A percentile compares a stretch with the other conserved stretches of the same genome.
Conservation (phyloP, 106 monocot species). For the Allium fistulosum region DNA sequence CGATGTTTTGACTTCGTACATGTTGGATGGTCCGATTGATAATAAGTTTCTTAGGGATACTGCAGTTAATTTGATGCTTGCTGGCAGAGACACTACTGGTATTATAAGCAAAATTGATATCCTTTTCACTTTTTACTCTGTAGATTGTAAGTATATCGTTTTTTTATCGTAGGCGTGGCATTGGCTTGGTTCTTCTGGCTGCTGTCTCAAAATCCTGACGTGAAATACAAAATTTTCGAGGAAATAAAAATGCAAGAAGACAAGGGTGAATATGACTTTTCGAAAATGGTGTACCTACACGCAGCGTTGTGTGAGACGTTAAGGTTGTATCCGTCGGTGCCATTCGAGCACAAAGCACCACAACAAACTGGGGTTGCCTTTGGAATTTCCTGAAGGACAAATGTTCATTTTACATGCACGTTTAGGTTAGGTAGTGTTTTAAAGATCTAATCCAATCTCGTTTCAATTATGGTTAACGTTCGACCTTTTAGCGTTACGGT, state of each 20-base stretch:
- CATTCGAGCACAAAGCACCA: constrained; percentile 43
- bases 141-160: no score
- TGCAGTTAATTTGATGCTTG: constrained; percentile 37
- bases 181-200: constrained; percentile 78
- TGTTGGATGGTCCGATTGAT: background rate
- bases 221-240: constrained; percentile 32
- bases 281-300: constrained; percentile 47
- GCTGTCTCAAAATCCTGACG: constrained; percentile 25
- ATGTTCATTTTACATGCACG: no score
- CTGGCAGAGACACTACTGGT: constrained; percentile 54
- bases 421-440: no score
- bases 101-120: no score
- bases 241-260: constrained; percentile 11
- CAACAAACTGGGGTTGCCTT: constrained; percentile 5
- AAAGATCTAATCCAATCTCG: no score
- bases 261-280: constrained; percentile 5
- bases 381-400: no score
- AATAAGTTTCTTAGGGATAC: constrained; percentile 50
- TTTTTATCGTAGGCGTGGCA: background rate
- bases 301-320: constrained; percentile 52
- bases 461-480: no score
- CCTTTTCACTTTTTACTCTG: no score
- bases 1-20: constrained; percentile 19
- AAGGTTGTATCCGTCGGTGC: constrained; percentile 54
- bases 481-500: no score